Evolutionary conservation across 2,329 filamentous ascomycete species (phyloP).

Genomic region (Pseudogymnoascus sp.): DNA sequence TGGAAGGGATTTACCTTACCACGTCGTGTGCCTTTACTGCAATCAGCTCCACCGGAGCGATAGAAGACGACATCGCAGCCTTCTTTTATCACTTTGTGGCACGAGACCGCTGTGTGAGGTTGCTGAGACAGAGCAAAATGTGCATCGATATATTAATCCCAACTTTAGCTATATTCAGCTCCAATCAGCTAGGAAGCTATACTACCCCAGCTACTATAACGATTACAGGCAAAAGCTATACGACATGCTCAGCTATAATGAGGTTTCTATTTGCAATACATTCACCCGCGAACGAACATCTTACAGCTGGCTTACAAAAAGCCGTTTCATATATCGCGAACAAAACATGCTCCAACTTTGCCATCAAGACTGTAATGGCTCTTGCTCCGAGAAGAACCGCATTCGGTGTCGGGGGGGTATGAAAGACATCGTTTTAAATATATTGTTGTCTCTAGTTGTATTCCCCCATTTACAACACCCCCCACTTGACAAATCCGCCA

Average conservation of each 20-base stretch:
- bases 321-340: not conserved
- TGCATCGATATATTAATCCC: not conserved
- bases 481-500: not conserved
- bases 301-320: not conserved
- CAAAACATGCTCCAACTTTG: not conserved
- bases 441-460: not conserved
- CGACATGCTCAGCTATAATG: not conserved
- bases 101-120: not conserved
- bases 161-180: not conserved
- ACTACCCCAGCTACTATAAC: not conserved
- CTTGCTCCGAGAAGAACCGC: not conserved
- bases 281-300: not conserved
- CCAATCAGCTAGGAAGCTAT: not conserved
- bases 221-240: too few species aligned
- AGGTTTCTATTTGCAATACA: not conserved
- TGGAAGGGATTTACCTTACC: not conserved
- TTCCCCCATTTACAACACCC: not conserved
- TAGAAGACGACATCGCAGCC: not conserved
- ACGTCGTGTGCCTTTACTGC: not conserved
- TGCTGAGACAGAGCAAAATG: not conserved
- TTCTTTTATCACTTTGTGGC: not conserved
- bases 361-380: not conserved
- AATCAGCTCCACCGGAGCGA: not conserved
- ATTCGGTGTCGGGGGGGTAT: not conserved
- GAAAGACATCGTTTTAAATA: not conserved